phyloP scores from a whole-genome alignment of 2,329 filamentous ascomycete species.

The Penicillium hordei region DNA sequence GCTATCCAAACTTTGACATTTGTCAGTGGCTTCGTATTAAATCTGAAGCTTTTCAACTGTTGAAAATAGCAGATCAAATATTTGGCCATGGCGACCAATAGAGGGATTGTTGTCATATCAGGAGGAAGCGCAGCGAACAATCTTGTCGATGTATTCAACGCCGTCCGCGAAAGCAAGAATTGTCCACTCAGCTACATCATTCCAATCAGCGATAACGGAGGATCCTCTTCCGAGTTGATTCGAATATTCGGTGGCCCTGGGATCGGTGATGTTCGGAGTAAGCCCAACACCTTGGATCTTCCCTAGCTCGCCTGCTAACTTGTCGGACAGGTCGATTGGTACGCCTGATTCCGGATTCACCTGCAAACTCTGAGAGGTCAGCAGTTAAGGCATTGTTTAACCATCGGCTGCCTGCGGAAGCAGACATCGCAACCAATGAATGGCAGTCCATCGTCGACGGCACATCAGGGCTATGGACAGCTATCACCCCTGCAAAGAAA shows the following conservation, averaged over 20 bases:
- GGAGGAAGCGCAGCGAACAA: conserved; percentile 93
- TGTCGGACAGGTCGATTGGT: conserved; percentile 70
- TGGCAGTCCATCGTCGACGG: conserved; percentile 90
- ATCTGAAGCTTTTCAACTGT: too few relatives aligned
- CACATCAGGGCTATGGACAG: conserved; percentile 71
- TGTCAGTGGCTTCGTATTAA: background rate
- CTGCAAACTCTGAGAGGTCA: conserved; percentile 61
- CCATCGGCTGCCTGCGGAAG: conserved; percentile 69
- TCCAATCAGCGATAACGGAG: conserved; percentile 93
- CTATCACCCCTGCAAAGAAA: conserved; percentile 68
- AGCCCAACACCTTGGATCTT: conserved; percentile 22
- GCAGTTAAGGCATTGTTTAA: conserved; percentile 86
- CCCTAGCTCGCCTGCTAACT: conserved; percentile 9
- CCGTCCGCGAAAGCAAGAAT: conserved; percentile 62
- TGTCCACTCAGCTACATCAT: conserved; percentile 81
- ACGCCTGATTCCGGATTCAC: conserved; percentile 74
- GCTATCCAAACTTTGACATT: background rate
- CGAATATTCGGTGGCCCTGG: conserved; percentile 92
- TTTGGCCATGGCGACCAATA: conserved; percentile 24
- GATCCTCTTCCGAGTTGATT: conserved; percentile 89
- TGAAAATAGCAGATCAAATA: background rate
- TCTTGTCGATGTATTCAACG: conserved; percentile 83
- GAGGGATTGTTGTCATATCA: conserved; percentile 80
- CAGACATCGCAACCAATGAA: conserved; percentile 65
- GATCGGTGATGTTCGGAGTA: conserved; percentile 74